Evolutionary conservation across 805 yeast species (phyloP), one percentile per base, ranked within the genome.

Genomic region (Kuraishia hungarica): DNA sequence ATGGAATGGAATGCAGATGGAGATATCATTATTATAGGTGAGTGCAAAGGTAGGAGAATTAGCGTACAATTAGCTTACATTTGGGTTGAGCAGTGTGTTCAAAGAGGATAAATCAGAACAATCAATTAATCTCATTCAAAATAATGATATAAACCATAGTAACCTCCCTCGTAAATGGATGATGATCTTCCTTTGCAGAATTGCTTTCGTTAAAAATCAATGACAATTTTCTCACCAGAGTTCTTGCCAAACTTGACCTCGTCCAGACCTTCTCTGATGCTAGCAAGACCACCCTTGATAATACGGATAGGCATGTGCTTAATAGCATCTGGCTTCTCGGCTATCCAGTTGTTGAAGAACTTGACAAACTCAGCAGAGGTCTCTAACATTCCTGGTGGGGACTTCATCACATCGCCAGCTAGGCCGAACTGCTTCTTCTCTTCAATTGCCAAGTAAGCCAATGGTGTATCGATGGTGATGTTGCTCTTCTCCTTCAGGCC

Each of bases 161-260:
- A n/a, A n/a, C n/a, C n/a, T n/a, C n/a, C n/a, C n/a, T n/a, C n/a
- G n/a, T n/a, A n/a, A n/a, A n/a, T n/a, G n/a, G n/a, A n/a, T n/a
- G n/a, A n/a, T n/a, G n/a, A n/a, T n/a, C n/a, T n/a, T n/a, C n/a
- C n/a, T n/a, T n/a, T n/a, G n/a, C n/a, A n/a, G n/a, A n/a, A n/a
- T 15, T 15, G 17, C 43, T 35, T n/a, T n/a, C n/a, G n/a, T n/a
- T 50, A 55, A 22, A 58, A 13, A 51, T 54, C 57, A 15, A 67
- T 62, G 35, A 69, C 70, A 29, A 64, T 57, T 52, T 69, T 69
- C 50, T 57, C 66, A 52, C 70, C 70, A 8, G 67, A 62, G 55
- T 66, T 68, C 55, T 62, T 65, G 50, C 67, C 67, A 2, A 58
- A 51, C 59, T 62, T 59, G 51, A 69, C 62, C 39, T 61, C 68